Evolutionary conservation across 2,329 filamentous ascomycete species (phyloP).

Genomic region (Penicillium sp.): DNA sequence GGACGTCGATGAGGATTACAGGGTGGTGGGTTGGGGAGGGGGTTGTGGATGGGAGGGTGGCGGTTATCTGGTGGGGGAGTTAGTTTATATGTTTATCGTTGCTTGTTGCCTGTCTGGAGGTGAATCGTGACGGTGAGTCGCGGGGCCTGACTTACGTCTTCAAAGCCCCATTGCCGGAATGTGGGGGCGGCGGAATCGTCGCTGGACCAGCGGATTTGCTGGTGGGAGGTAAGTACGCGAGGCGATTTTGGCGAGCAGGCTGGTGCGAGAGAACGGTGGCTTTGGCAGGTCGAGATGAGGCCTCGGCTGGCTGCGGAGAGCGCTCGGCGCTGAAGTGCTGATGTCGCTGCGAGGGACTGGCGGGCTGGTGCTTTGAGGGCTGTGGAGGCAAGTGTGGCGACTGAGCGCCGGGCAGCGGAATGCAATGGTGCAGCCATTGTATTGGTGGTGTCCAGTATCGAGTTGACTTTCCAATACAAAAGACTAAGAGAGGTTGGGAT

Average conservation of each 20-base stretch:
- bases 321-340: conserved; percentile 11
- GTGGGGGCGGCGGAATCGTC: conserved; percentile 3
- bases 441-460: background rate
- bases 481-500: background rate
- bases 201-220: conserved; percentile 28
- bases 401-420: conserved; percentile 16
- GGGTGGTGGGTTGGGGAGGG: conserved; percentile 30
- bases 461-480: background rate
- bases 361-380: conserved; percentile 10
- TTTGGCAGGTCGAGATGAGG: conserved; percentile 10
- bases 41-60: conserved; percentile 31
- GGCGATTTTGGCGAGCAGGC: background rate
- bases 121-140: background rate
- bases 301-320: conserved; percentile 20
- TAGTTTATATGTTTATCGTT: background rate
- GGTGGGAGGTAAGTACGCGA: background rate
- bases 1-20: conserved; percentile 49
- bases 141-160: conserved; percentile 34
- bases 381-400: conserved; percentile 2
- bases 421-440: conserved; percentile 20
- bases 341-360: conserved; percentile 3
- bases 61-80: conserved; percentile 34
- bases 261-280: background rate
- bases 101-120: too few species aligned
- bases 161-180: conserved; percentile 38